Conservation (phyloP, 2,329 filamentous ascomycete species). For the Clonostachys chloroleuca region DNA sequence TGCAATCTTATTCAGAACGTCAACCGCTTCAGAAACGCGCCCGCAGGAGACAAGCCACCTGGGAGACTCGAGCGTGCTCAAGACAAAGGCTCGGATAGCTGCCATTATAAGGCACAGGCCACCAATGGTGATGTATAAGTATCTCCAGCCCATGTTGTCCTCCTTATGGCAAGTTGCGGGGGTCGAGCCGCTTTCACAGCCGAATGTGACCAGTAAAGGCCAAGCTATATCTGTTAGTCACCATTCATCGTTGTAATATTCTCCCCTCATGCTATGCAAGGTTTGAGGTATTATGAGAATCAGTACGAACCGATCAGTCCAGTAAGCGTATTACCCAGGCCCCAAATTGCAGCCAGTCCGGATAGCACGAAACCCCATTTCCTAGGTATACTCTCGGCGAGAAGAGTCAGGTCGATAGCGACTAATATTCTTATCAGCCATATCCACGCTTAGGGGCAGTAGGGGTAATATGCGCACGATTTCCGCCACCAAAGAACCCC, state of each 20-base stretch:
- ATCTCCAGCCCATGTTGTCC: constrained; percentile 38
- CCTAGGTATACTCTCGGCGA: constrained; percentile 10
- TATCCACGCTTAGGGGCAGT: not conserved
- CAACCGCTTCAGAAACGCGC: constrained; percentile 34
- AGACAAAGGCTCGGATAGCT: constrained; percentile 29
- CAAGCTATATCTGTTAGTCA: constrained; percentile 4
- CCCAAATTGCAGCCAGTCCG: constrained; percentile 9
- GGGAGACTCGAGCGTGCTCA: constrained; percentile 33
- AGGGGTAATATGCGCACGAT: constrained; percentile 3
- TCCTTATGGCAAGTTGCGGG: constrained; percentile 21
- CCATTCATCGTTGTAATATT: too few relatives aligned
- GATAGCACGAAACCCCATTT: constrained; percentile 8
- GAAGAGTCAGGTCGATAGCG: constrained; percentile 10
- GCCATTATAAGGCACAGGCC: constrained; percentile 29
- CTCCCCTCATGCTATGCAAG: too few relatives aligned
- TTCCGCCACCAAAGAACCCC: constrained; percentile 10
- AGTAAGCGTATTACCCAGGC: constrained; percentile 8
- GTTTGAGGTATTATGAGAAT: not conserved
- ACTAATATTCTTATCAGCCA: constrained; percentile 2
- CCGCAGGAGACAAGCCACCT: constrained; percentile 31
- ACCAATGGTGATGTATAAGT: constrained; percentile 31
- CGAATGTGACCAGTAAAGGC: constrained; percentile 10
- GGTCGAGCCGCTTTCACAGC: constrained; percentile 8
- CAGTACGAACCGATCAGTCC: constrained; percentile 9
- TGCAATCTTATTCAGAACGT: constrained; percentile 35